Conservation (phyloP, 169 alveolate genomes). For the Fabrea salina region DNA sequence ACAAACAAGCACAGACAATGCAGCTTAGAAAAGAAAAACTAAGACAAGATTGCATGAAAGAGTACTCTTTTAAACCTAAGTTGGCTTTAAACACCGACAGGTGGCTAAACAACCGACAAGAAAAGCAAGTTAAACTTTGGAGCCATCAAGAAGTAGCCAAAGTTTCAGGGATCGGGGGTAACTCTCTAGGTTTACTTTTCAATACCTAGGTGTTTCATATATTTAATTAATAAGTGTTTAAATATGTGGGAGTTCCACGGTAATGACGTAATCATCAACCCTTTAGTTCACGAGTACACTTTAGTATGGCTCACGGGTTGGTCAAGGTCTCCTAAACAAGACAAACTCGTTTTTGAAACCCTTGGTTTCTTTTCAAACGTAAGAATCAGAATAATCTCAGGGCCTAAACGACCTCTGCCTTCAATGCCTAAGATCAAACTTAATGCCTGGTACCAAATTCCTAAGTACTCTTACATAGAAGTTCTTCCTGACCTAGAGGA, state of each 20-base stretch:
- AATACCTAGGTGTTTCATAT: too few relatives aligned
- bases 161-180: too few relatives aligned
- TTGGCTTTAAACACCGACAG: slow-evolving; percentile 17
- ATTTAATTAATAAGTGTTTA: too few relatives aligned
- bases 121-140: too few relatives aligned
- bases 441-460: slow-evolving; percentile 57
- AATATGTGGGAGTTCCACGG: neutral
- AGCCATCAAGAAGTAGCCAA: too few relatives aligned
- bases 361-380: neutral
- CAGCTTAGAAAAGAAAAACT: neutral
- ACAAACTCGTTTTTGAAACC: slow-evolving; percentile 43
- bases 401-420: slow-evolving; percentile 56
- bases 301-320: slow-evolving; percentile 72
- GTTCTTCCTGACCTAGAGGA: slow-evolving; percentile 7
- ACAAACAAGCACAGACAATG: neutral
- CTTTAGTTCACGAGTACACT: slow-evolving; percentile 45
- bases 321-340: slow-evolving; percentile 60
- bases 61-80: slow-evolving; percentile 7
- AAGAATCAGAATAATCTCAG: slow-evolving; percentile 52
- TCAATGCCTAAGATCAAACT: slow-evolving; percentile 29
- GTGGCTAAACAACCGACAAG: slow-evolving; percentile 11
- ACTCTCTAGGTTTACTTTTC: too few relatives aligned
- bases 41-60: neutral
- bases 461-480: too few relatives aligned
- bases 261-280: slow-evolving; percentile 22